These are phyloP conservation scores for Pseudogymnoascus destructans DNA, from an alignment of 2,329 filamentous ascomycete genomes.

Conservation along the genomic window DNA sequence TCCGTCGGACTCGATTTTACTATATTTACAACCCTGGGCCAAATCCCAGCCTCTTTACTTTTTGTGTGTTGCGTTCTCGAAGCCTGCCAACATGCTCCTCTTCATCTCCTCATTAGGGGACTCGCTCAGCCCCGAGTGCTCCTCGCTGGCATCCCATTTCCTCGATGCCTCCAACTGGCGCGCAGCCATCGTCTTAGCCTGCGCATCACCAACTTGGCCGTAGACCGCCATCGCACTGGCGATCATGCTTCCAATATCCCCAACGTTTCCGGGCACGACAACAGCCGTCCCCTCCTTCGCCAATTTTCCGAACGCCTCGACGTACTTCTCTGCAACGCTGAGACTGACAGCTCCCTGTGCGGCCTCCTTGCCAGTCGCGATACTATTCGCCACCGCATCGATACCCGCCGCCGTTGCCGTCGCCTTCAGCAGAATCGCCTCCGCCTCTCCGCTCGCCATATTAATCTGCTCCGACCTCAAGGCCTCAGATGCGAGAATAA, in stretches of 20 bases:
- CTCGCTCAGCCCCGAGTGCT: slow-evolving; percentile 18
- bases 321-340: slow-evolving; percentile 92
- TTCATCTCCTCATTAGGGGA: slow-evolving; percentile 31
- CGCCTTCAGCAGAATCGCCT: slow-evolving; percentile 81
- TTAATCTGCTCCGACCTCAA: slow-evolving; percentile 87
- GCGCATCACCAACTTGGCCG: slow-evolving; percentile 76
- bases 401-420: slow-evolving; percentile 78
- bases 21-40: neutral
- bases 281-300: slow-evolving; percentile 93
- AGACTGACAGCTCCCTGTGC: slow-evolving; percentile 78
- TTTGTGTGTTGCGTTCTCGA: slow-evolving; percentile 29
- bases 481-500: slow-evolving; percentile 91
- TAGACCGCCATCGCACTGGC: slow-evolving; percentile 91
- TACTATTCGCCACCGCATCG: slow-evolving; percentile 67
- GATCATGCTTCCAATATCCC: slow-evolving; percentile 94
- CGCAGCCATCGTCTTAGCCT: slow-evolving; percentile 53
- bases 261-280: slow-evolving; percentile 91
- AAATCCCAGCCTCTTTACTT: slow-evolving; percentile 14
- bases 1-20: neutral
- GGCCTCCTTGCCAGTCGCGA: slow-evolving; percentile 56
- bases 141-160: slow-evolving; percentile 21
- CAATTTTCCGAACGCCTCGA: slow-evolving; percentile 83
- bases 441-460: slow-evolving; percentile 78
- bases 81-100: slow-evolving; percentile 35
- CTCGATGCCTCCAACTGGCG: slow-evolving; percentile 33